Percentiles rank a stretch among this genome's conserved stretches.
These are phyloP conservation scores for Pichia sp. DNA, from an alignment of 1,139 yeast species.

Conservation along the genomic window DNA sequence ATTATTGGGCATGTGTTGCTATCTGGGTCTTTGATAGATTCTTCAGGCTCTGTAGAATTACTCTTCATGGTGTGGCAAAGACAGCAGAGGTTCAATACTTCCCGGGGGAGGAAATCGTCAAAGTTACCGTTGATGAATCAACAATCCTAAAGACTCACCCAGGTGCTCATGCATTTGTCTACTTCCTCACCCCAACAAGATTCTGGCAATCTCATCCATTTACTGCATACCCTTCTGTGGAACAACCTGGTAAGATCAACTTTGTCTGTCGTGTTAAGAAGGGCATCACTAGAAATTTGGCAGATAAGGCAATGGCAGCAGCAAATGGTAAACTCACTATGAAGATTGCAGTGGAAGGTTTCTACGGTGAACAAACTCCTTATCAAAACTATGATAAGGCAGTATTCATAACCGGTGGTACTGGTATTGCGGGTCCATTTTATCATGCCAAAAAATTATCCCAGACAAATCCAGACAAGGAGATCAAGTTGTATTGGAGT, in stretches of 20 bases:
- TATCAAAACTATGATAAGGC: slow-evolving; percentile 49
- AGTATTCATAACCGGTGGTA: slow-evolving; percentile 62
- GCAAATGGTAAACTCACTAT: slow-evolving; percentile 3
- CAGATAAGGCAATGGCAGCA: slow-evolving; percentile 5
- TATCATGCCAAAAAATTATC: slow-evolving; percentile 28
- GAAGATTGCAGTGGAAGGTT: slow-evolving; percentile 36
- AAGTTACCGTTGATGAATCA: slow-evolving; percentile 31
- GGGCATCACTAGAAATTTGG: slow-evolving; percentile 32
- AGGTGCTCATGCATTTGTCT: slow-evolving; percentile 47
- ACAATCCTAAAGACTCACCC: slow-evolving; percentile 33
- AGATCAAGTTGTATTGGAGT: slow-evolving; percentile 41
- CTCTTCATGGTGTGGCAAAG: slow-evolving; percentile 46
- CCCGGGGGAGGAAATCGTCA: slow-evolving; percentile 30
- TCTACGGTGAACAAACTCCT: slow-evolving; percentile 48
- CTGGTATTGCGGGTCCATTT: slow-evolving; percentile 56
- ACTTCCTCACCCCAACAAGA: slow-evolving; percentile 31
- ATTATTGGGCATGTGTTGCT: slow-evolving; percentile 47
- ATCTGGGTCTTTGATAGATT: slow-evolving; percentile 60
- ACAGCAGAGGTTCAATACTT: slow-evolving; percentile 42
- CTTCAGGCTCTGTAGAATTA: slow-evolving; percentile 43
- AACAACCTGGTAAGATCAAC: slow-evolving; percentile 20
- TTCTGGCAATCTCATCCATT: slow-evolving; percentile 41
- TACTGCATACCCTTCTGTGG: slow-evolving; percentile 26
- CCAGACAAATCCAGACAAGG: slow-evolving; percentile 22
- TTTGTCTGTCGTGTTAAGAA: slow-evolving; percentile 36